Base-by-base conservation (phyloP, 1,284 basidiomycete genomes). In the Vanrija sp. region DNA sequence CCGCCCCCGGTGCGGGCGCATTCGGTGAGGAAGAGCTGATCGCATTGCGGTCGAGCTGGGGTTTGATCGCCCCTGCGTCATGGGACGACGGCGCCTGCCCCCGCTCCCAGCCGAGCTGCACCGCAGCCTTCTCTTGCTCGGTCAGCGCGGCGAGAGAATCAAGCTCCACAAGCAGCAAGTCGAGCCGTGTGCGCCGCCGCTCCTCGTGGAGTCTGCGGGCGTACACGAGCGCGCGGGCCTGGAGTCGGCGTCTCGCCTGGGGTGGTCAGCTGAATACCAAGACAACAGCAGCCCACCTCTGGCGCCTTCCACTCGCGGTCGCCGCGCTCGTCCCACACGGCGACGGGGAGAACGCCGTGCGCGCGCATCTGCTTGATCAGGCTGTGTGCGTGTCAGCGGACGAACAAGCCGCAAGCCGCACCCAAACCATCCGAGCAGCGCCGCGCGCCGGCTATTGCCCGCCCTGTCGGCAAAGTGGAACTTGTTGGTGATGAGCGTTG, bases 351-450 rank as follows among this genome's bases (percentile, higher is more conserved):
- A 0, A 76, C 65, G 9, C 62, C 64, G 34, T 65, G 53, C 3
- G 55, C 57, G 34, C 65, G 48, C 73, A 77, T 74, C 10, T 66
- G 61, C 1, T 50, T 58, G 26, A 77, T 72, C 45, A 76, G 50
- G 8, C 73, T 74, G 45, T n/a, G 39, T 10, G 45, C 21, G 39
- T 10, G 19, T n/a, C 10, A 21, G 38, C 5, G 16, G 28, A 19
- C 18, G 26, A 6, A 21, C 5, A 6, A 23, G 21, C 47, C 19
- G 15, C 12, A 7, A 5, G 9, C 56, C 72, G 57, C 50, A 77
- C 75, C 62, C 58, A 56, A 72, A 73, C 75, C 75, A 77, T n/a
- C 72, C 71, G 1, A 73, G 57, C 16, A 74, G 47, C 12, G 67
- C 63, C 9, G 64, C 63, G 1, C 29, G 65, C 21, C 42, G 62